Evolutionary conservation across 208 protist genomes (phyloP).

Genomic region (Leishmania lainsoni): DNA sequence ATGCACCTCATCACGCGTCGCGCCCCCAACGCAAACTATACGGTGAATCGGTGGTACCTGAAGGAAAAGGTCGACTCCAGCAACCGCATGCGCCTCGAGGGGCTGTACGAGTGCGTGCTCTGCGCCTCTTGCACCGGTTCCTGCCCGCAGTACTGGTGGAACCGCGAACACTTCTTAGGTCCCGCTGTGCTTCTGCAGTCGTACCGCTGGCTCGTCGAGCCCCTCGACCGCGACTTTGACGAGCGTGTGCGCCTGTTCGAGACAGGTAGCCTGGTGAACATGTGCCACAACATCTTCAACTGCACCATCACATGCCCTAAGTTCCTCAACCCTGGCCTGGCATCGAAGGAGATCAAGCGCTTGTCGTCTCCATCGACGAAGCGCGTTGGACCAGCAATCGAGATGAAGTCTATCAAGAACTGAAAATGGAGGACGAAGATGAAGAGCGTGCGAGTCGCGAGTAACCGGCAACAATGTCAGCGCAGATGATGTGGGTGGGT

Average conservation of each 20-base stretch:
- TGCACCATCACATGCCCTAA: constrained; percentile 91
- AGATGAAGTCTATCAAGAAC: constrained; percentile 37
- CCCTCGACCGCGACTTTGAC: constrained; percentile 87
- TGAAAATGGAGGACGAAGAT: constrained; percentile 1
- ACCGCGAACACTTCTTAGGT: constrained; percentile 89
- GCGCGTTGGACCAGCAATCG: constrained; percentile 54
- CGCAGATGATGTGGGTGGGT: not conserved
- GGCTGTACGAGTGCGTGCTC: constrained; percentile 91
- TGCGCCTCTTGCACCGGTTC: constrained; percentile 88
- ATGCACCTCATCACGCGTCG: constrained; percentile 72
- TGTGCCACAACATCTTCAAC: constrained; percentile 94
- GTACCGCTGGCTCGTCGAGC: constrained; percentile 91
- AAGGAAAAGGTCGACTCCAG: constrained; percentile 87
- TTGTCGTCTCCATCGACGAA: constrained; percentile 60
- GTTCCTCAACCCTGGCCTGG: constrained; percentile 89
- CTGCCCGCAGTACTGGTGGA: constrained; percentile 94
- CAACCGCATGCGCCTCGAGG: constrained; percentile 85
- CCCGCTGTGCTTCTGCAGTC: constrained; percentile 89
- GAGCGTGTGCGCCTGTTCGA: constrained; percentile 86
- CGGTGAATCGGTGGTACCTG: constrained; percentile 86
- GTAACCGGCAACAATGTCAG: not conserved
- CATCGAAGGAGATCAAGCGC: constrained; percentile 91
- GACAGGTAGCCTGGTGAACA: constrained; percentile 83
- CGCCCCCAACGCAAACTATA: constrained; percentile 52
- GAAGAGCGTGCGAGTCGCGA: not conserved